Conservation (phyloP, 306 rosid species). For the Cucurbita maxima region DNA sequence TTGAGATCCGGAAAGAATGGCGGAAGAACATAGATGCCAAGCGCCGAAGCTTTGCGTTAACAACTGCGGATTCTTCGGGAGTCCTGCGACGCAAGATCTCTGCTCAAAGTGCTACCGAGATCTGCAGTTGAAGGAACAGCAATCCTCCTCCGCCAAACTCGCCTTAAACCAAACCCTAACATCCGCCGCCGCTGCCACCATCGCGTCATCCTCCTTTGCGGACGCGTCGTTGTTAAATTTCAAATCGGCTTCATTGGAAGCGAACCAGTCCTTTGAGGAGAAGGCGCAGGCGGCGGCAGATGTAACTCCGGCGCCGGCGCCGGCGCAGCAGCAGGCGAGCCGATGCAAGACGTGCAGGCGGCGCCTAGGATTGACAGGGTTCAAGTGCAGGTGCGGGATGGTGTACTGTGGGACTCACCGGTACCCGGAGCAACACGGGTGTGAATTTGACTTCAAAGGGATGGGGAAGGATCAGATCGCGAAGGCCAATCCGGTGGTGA, state of each 20-base stretch:
- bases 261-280: background rate
- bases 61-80: conserved; percentile 78
- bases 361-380: conserved; percentile 87
- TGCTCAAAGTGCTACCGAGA: conserved; percentile 75
- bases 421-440: conserved; percentile 64
- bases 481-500: conserved; percentile 75
- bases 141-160: conserved; percentile 38
- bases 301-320: background rate
- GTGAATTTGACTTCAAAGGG: conserved; percentile 59
- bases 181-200: conserved; percentile 4
- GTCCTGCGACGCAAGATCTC: conserved; percentile 42
- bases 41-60: conserved; percentile 57
- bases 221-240: background rate
- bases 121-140: conserved; percentile 48
- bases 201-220: background rate
- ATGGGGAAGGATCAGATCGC: conserved; percentile 69
- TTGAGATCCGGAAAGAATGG: conserved; percentile 26
- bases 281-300: background rate
- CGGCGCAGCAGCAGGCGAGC: conserved; percentile 13
- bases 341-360: conserved; percentile 45
- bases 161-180: conserved; percentile 42
- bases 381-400: conserved; percentile 66
- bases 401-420: conserved; percentile 62
- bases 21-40: conserved; percentile 79
- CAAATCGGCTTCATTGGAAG: background rate